Conservation (phyloP, 2,329 filamentous ascomycete species). For the Talaromyces sp. region DNA sequence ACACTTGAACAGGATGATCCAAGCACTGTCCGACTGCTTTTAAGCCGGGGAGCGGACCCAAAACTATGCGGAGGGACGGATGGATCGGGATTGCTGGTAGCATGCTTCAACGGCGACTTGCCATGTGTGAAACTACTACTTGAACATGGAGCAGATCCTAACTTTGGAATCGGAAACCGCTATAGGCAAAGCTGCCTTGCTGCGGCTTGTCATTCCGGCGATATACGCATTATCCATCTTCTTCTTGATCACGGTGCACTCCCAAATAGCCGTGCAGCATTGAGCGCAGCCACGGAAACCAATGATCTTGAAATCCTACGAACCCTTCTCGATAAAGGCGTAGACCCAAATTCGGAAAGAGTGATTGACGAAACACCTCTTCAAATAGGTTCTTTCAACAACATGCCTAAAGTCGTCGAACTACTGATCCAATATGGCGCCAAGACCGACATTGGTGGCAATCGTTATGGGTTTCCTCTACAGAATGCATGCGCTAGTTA, state of each 20-base stretch:
- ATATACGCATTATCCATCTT: constrained; percentile 1
- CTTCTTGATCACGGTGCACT: background rate
- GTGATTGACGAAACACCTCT: background rate
- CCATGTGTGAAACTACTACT: constrained; percentile 5
- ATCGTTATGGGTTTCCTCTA: constrained; percentile 2
- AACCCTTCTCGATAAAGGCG: background rate
- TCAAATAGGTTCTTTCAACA: background rate
- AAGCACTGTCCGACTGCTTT: background rate
- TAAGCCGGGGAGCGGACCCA: background rate
- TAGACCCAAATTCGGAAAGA: constrained; percentile 3
- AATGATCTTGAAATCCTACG: background rate
- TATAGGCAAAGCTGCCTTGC: background rate
- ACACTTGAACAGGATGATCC: background rate
- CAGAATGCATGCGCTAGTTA: background rate
- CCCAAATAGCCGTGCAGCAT: background rate
- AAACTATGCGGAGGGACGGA: background rate
- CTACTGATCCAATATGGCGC: constrained; percentile 9
- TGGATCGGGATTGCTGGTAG: background rate
- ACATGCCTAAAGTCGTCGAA: background rate
- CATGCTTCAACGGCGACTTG: constrained; percentile 2
- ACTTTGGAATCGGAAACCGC: background rate
- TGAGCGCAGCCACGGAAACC: background rate
- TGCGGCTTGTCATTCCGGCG: constrained; percentile 1
- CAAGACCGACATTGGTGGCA: background rate
- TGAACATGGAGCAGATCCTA: constrained; percentile 1